Percentiles rank a stretch among this genome's conserved stretches.
Conservation (phyloP, 2,329 filamentous ascomycete genomes). For the Stagonosporopsis cucurbitacearum region DNA sequence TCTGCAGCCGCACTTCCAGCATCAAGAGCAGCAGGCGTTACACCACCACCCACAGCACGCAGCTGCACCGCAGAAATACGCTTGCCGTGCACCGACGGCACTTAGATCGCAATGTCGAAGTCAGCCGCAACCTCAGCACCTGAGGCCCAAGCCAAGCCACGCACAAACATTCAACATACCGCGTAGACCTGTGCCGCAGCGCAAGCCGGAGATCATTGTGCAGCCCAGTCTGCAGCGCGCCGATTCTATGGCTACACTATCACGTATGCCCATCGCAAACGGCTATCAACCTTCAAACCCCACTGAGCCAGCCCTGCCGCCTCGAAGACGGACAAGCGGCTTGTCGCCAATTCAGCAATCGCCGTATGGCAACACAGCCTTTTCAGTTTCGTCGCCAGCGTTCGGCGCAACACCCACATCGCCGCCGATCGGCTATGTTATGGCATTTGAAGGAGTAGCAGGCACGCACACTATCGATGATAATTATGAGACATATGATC, state of each 20-base stretch:
- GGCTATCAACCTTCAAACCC: conserved; percentile 33
- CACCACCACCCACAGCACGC: conserved; percentile 21
- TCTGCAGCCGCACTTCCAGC: conserved; percentile 14
- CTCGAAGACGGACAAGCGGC: conserved; percentile 17
- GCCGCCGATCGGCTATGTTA: conserved; percentile 24
- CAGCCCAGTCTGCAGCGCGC: conserved; percentile 40
- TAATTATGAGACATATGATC: conserved; percentile 37
- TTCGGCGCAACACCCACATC: conserved; percentile 33
- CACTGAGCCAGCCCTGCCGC: conserved; percentile 15
- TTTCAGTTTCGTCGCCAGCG: conserved; percentile 38
- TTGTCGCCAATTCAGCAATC: conserved; percentile 25
- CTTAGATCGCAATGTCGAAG: conserved; percentile 18
- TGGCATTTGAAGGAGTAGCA: conserved; percentile 13
- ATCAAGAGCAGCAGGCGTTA: conserved; percentile 23
- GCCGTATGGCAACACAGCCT: conserved; percentile 36
- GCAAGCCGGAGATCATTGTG: conserved; percentile 34
- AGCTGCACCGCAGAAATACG: conserved; percentile 35
- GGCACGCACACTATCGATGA: conserved; percentile 34
- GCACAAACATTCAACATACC: conserved; percentile 38
- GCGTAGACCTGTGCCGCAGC: conserved; percentile 36
- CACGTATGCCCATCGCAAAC: conserved; percentile 45
- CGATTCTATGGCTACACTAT: conserved; percentile 44
- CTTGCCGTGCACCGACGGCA: conserved; percentile 28
- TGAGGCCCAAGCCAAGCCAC: conserved; percentile 21
- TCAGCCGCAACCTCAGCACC: conserved; percentile 22